Evolutionary conservation across 2,329 filamentous ascomycete genomes (phyloP).

Genomic region (Nigrospora sphaerica): DNA sequence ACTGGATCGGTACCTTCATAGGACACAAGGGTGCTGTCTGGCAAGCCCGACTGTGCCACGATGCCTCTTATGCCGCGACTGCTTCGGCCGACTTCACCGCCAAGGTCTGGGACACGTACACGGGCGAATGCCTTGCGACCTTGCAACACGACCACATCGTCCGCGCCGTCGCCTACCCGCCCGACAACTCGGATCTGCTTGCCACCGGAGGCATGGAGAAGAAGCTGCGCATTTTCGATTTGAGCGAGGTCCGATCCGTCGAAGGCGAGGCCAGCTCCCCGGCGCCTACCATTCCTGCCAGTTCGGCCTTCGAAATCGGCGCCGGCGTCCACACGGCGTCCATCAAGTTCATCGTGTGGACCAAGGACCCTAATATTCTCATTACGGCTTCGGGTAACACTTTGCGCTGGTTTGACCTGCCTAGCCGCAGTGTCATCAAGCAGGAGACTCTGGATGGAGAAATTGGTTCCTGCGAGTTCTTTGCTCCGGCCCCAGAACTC

Average conservation of each 20-base stretch:
- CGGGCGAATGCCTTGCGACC: slow-evolving; percentile 79
- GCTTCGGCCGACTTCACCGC: slow-evolving; percentile 94
- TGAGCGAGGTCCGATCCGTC: slow-evolving; percentile 45
- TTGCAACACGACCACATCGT: slow-evolving; percentile 94
- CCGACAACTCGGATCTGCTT: slow-evolving; percentile 73
- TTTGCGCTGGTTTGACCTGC: slow-evolving; percentile 89
- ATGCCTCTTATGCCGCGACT: slow-evolving; percentile 83
- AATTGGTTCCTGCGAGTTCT: slow-evolving; percentile 90
- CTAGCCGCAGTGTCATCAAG: slow-evolving; percentile 65
- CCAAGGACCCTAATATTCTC: slow-evolving; percentile 76
- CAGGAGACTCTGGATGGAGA: slow-evolving; percentile 74
- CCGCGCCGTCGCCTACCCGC: slow-evolving; percentile 82
- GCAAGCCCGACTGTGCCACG: slow-evolving; percentile 85
- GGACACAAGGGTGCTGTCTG: slow-evolving; percentile 98
- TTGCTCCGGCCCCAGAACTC: slow-evolving; percentile 53
- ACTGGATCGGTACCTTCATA: slow-evolving; percentile 97
- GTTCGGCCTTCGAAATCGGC: slow-evolving; percentile 78
- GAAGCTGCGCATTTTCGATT: slow-evolving; percentile 88
- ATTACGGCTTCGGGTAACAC: slow-evolving; percentile 90
- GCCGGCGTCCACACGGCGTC: slow-evolving; percentile 74
- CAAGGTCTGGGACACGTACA: slow-evolving; percentile 96
- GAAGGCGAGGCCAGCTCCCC: slow-evolving; percentile 18
- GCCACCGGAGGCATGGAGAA: slow-evolving; percentile 95
- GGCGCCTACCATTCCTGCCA: slow-evolving; percentile 45
- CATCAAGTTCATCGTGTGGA: slow-evolving; percentile 97